These are phyloP conservation scores for Pyrenophora graminea DNA, from an alignment of 2,329 filamentous ascomycete genomes.

Conservation along the genomic window DNA sequence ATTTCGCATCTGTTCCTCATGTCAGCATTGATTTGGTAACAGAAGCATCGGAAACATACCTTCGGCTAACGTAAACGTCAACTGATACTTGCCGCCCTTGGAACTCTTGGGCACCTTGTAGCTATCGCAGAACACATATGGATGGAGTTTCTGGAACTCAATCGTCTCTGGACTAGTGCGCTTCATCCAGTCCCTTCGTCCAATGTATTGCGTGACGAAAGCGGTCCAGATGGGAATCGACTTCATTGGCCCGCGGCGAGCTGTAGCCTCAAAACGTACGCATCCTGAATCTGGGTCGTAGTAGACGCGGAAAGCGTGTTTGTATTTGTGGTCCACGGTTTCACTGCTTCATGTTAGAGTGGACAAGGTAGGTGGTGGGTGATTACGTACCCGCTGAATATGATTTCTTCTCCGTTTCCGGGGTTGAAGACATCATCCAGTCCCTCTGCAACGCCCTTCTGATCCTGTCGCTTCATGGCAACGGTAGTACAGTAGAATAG, in stretches of 20 bases:
- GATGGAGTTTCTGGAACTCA: constrained; percentile 56
- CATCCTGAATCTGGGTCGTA: constrained; percentile 56
- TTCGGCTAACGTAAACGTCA: constrained; percentile 40
- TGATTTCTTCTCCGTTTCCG: constrained; percentile 41
- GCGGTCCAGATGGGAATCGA: constrained; percentile 64
- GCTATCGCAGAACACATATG: constrained; percentile 57
- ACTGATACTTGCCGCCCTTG: constrained; percentile 38
- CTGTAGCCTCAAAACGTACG: constrained; percentile 61
- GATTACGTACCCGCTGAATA: constrained; percentile 55
- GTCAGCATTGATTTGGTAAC: background rate
- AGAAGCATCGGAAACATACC: constrained; percentile 22
- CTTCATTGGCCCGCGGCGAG: constrained; percentile 57
- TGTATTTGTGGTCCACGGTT: constrained; percentile 57
- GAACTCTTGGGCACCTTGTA: constrained; percentile 48
- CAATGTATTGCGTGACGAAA: constrained; percentile 50
- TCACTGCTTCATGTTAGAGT: constrained; percentile 45
- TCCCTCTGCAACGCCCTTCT: constrained; percentile 43
- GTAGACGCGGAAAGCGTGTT: constrained; percentile 61
- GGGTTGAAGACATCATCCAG: constrained; percentile 57
- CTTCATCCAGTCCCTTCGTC: constrained; percentile 55
- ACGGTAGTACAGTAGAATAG: constrained; percentile 62
- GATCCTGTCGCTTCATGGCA: constrained; percentile 62
- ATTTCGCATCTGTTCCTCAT: constrained; percentile 28
- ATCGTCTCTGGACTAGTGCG: constrained; percentile 50
- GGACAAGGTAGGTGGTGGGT: background rate